These are phyloP conservation scores for Colletotrichum costaricense DNA, from an alignment of 2,329 filamentous ascomycete genomes.

Conservation along the genomic window DNA sequence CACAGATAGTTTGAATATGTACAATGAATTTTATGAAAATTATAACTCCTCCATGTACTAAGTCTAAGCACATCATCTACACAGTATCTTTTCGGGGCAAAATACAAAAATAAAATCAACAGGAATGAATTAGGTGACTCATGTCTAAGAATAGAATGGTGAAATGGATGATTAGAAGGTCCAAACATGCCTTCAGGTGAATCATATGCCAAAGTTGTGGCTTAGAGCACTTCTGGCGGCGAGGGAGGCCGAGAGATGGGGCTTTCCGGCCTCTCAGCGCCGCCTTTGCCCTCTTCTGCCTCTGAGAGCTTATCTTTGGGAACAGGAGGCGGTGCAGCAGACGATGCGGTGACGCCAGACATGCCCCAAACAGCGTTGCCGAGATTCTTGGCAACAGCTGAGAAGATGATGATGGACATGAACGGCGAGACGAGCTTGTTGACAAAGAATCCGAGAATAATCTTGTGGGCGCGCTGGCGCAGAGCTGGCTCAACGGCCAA, in stretches of 20 bases:
- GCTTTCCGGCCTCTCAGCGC: background rate
- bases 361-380: slow-evolving; percentile 15
- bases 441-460: slow-evolving; percentile 1
- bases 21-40: background rate
- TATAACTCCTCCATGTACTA: too few species aligned
- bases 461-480: slow-evolving; percentile 7
- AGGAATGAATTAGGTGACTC: background rate
- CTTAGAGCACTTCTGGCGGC: slow-evolving; percentile 7
- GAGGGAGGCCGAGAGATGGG: background rate
- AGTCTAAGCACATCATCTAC: too few species aligned
- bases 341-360: slow-evolving; percentile 4
- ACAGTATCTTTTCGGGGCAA: background rate
- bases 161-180: background rate
- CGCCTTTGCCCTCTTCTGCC: background rate
- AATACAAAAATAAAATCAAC: background rate
- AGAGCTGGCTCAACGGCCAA: background rate
- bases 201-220: background rate
- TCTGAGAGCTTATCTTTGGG: background rate
- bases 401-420: slow-evolving; percentile 11
- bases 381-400: slow-evolving; percentile 6
- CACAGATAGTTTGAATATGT: background rate
- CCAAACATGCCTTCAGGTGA: too few species aligned
- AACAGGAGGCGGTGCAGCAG: background rate
- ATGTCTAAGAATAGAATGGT: background rate
- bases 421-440: slow-evolving; percentile 12